Conservation (phyloP, 148 eudicot genomes). For the Rhododendron ovatum region DNA sequence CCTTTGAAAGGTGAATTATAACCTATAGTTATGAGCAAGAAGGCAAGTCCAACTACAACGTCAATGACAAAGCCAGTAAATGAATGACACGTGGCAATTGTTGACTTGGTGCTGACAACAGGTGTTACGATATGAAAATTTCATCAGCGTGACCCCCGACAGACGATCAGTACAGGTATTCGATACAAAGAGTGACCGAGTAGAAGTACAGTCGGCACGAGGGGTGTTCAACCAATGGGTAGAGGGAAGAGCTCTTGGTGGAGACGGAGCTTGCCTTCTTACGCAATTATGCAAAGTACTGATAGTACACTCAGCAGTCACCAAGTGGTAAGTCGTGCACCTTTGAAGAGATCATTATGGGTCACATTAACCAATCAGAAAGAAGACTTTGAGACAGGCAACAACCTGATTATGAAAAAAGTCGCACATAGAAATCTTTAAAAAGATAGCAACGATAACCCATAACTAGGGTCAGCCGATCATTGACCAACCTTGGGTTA, state of each 20-base stretch:
- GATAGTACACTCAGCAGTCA: background rate
- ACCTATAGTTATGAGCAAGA: background rate
- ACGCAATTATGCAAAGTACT: background rate
- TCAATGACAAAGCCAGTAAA: background rate
- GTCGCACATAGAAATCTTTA: background rate
- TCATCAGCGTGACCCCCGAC: background rate
- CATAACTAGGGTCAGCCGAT: background rate
- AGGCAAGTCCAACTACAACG: background rate
- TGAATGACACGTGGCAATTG: background rate
- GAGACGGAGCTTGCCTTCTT: background rate
- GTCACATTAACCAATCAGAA: background rate
- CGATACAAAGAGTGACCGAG: background rate
- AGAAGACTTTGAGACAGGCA: background rate
- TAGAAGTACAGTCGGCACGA: background rate
- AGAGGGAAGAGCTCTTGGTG: background rate
- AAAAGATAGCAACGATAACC: background rate
- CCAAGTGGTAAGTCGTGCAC: background rate
- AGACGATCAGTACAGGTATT: background rate
- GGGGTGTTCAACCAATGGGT: background rate
- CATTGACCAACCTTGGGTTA: background rate
- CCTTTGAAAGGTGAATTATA: background rate
- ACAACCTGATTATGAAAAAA: background rate
- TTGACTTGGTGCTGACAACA: background rate
- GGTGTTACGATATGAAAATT: background rate
- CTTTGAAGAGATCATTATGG: background rate